Percentiles rank a stretch among this genome's conserved stretches.
Conservation (phyloP, 352 stramenopile genomes). For the Globisporangium yorkense region DNA sequence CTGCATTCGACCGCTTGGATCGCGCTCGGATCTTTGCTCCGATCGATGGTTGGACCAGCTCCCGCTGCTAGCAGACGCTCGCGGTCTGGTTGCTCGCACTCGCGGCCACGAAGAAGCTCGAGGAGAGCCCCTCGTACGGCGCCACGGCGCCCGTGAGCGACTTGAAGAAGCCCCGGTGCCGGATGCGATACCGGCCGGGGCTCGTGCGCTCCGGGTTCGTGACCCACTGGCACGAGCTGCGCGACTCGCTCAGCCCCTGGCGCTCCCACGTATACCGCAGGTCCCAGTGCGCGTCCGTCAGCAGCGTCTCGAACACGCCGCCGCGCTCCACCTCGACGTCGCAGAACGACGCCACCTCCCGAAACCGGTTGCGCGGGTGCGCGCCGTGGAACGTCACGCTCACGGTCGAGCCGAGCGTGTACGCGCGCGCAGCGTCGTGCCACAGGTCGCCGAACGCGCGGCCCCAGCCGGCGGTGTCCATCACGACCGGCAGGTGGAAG, state of each 20-base stretch:
- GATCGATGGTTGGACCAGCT: neutral
- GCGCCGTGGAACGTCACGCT: conserved; percentile 33
- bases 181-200: too few species aligned
- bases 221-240: too few species aligned
- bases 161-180: too few species aligned
- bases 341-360: conserved; percentile 35
- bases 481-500: conserved; percentile 27
- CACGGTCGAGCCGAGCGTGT: conserved; percentile 19
- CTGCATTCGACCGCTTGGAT: too few species aligned
- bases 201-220: too few species aligned
- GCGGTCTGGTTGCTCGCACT: conserved; percentile 5
- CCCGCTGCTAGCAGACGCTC: neutral
- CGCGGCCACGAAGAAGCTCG: conserved; percentile 6
- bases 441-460: conserved; percentile 13
- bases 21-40: too few species aligned
- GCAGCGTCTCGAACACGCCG: conserved; percentile 15
- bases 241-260: too few species aligned
- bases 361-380: conserved; percentile 42
- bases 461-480: conserved; percentile 21
- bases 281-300: conserved; percentile 55
- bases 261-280: conserved; percentile 19
- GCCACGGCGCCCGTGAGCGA: too few species aligned
- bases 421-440: too few species aligned
- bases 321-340: conserved; percentile 30
- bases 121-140: conserved; percentile 1